Percentiles rank a stretch among this genome's conserved stretches.
These are phyloP conservation scores for Fusarium devonianum DNA, from an alignment of 2,329 filamentous ascomycete species.

Conservation along the genomic window DNA sequence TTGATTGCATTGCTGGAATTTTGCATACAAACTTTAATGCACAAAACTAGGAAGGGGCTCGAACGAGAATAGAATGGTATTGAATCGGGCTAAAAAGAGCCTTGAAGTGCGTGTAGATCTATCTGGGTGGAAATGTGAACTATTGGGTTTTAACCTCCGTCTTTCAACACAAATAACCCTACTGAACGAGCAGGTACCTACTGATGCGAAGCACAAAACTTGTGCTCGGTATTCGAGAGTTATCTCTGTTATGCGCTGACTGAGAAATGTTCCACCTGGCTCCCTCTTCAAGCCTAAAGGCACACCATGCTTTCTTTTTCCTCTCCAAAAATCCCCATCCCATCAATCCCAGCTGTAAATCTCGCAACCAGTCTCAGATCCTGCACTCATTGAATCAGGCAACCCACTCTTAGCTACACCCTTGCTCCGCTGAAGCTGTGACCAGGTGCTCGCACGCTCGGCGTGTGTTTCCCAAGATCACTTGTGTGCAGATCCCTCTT, in stretches of 20 bases:
- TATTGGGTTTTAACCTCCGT: no score
- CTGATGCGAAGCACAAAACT: slow-evolving; percentile 10
- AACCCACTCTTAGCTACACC: slow-evolving; percentile 16
- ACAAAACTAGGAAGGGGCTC: no score
- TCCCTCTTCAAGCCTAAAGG: slow-evolving; percentile 11
- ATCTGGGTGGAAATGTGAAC: no score
- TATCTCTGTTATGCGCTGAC: slow-evolving; percentile 12
- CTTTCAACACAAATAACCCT: no score
- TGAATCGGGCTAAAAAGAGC: no score
- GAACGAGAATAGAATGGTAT: no score
- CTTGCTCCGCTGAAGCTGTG: no score
- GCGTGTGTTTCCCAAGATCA: slow-evolving; percentile 2
- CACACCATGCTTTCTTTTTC: slow-evolving; percentile 21
- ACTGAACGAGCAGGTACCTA: no score
- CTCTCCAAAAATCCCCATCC: slow-evolving; percentile 1
- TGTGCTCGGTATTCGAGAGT: background rate
- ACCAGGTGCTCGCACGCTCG: no score
- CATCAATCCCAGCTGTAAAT: slow-evolving; percentile 25
- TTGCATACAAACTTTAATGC: no score
- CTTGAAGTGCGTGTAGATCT: no score
- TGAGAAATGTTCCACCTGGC: slow-evolving; percentile 27
- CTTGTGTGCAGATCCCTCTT: slow-evolving; percentile 20
- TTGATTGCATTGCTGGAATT: no score
- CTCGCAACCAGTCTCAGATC: slow-evolving; percentile 32
- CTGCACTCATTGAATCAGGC: slow-evolving; percentile 34